phyloP scores from a whole-genome alignment of 2,329 filamentous ascomycete genomes.

The Microthyrium microscopicum region DNA sequence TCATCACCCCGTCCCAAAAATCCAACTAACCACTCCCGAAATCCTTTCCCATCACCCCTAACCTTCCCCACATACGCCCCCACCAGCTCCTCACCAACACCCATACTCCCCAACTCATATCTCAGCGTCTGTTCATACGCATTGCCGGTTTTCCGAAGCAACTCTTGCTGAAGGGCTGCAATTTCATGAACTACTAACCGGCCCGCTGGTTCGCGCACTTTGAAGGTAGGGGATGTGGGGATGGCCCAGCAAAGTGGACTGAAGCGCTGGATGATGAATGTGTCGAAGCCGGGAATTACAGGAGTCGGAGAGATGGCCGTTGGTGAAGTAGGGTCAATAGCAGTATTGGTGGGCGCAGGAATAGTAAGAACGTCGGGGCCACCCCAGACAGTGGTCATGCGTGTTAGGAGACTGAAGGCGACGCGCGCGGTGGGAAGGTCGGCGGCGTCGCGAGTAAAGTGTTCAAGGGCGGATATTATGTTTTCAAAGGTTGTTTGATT shows the following conservation, averaged over 20 bases:
- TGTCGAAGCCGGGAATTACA: conserved; percentile 69
- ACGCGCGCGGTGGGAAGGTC: conserved; percentile 52
- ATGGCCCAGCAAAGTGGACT: conserved; percentile 84
- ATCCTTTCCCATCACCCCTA: conserved; percentile 5
- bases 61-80: conserved; percentile 41
- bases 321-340: conserved; percentile 32
- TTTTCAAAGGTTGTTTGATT: conserved; percentile 87
- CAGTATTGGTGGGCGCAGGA: conserved; percentile 12
- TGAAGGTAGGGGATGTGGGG: conserved; percentile 62
- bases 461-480: conserved; percentile 70
- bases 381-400: conserved; percentile 81
- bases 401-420: conserved; percentile 65
- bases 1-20: conserved; percentile 7
- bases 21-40: conserved; percentile 6
- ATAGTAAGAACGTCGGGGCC: conserved; percentile 53
- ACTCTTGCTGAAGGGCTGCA: conserved; percentile 69
- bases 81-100: conserved; percentile 47
- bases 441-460: conserved; percentile 61
- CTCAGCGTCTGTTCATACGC: conserved; percentile 58
- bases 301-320: conserved; percentile 23
- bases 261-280: conserved; percentile 78
- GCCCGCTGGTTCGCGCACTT: conserved; percentile 72
- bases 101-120: conserved; percentile 47
- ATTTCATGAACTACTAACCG: conserved; percentile 80
- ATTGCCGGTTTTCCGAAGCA: conserved; percentile 78